Evolutionary conservation across 2,329 filamentous ascomycete genomes (phyloP).

Genomic region (Chaetomium globosum): DNA sequence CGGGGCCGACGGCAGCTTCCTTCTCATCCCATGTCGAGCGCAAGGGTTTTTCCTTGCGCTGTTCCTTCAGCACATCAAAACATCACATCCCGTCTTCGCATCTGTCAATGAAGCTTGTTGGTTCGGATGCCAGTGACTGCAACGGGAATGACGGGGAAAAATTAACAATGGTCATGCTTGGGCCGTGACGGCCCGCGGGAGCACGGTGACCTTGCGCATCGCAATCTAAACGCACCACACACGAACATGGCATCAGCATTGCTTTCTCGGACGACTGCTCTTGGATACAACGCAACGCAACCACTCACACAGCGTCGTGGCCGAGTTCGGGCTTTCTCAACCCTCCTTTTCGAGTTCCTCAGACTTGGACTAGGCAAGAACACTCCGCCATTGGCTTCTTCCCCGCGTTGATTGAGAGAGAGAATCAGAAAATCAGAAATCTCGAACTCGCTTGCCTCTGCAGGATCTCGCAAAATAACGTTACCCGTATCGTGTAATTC

Average conservation of each 20-base stretch:
- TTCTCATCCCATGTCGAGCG: constrained; percentile 22
- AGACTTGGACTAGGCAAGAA: background rate
- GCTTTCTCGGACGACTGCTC: background rate
- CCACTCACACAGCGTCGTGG: constrained; percentile 2
- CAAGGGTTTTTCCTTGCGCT: constrained; percentile 22
- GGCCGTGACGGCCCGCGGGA: background rate
- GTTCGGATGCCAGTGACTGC: constrained; percentile 7
- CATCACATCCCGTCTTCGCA: background rate
- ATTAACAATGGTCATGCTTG: background rate
- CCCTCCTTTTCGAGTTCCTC: background rate
- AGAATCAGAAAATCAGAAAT: background rate
- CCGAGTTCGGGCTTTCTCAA: background rate
- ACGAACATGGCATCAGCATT: constrained; percentile 12
- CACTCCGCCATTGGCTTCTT: constrained; percentile 1
- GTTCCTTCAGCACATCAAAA: background rate
- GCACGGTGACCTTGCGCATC: constrained; percentile 17
- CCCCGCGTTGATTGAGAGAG: background rate
- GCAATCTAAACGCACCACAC: constrained; percentile 21
- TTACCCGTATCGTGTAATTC: constrained; percentile 4
- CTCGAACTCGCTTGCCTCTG: constrained; percentile 8
- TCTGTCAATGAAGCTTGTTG: constrained; percentile 12
- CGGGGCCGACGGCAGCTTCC: constrained; percentile 26
- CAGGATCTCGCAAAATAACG: constrained; percentile 10
- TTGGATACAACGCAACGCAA: background rate
- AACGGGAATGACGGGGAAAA: constrained; percentile 5